Evolutionary conservation across 2,329 filamentous ascomycete species (phyloP), one percentile per base, ranked within the genome.

Genomic region (Gliomastix tumulicola): DNA sequence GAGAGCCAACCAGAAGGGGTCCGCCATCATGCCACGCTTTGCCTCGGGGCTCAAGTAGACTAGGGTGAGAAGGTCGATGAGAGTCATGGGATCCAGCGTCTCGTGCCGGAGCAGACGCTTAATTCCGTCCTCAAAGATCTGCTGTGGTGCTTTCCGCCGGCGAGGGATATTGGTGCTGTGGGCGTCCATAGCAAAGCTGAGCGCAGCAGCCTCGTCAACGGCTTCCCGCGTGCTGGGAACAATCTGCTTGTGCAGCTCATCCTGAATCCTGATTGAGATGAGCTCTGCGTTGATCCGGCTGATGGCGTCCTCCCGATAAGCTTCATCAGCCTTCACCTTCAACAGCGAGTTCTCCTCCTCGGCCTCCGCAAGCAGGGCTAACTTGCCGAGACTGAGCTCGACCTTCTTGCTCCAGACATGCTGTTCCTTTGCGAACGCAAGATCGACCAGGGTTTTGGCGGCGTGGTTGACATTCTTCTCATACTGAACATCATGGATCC

Each of bases 331-430:
- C 42, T 59, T 49, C 27, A 54, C 50, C 44, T 70, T 62, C 38
- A 68, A 56, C 40, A 55, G 53, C 21, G 43, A 32, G 15, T 41
- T 42, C 22, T 47, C 49, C 40, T 49, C 52, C 36, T 63, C 58
- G 7, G 64, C 68, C 27, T 79, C 76, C 13, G 86, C 86, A 45
- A 96, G 62, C 37, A 79, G 70, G 13, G 82, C 76, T 32, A 98
- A 71, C 60, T 96, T 97, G 23, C 86, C 84, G 27, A 98, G 70
- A 41, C 88, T 94, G 19, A 97, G 67, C 59, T 97, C 84, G 22
- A 95, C 85, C 58, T 94, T 92, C 65, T 94, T 94, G 62, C 79
- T 88, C 90, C 90, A 97, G 5, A 92, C 63, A 48, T 89, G 83
- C 36, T 78, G 74, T 56, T 96, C 89, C 37, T 79, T 76, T 34